A percentile compares a stretch with the other conserved stretches of the same genome.
These are phyloP conservation scores for Ophiobolus disseminans DNA, from an alignment of 2,329 filamentous ascomycete species.

Conservation along the genomic window DNA sequence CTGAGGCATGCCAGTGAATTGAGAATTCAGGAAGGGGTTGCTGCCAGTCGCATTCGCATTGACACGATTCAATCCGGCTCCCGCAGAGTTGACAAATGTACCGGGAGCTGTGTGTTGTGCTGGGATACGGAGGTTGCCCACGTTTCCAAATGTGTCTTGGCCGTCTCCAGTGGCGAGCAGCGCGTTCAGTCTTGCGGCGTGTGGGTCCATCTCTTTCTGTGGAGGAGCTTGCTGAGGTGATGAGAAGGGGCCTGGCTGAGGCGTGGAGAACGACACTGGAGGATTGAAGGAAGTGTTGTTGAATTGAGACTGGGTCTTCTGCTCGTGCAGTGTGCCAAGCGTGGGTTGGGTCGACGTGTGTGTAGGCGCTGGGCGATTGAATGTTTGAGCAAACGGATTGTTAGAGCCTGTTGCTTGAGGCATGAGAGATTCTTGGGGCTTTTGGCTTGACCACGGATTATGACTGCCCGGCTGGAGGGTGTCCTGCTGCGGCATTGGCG, in stretches of 20 bases:
- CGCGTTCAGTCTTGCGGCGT: slow-evolving; percentile 79
- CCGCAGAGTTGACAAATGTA: slow-evolving; percentile 95
- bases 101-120: slow-evolving; percentile 96
- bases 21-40: slow-evolving; percentile 87
- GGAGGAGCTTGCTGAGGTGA: slow-evolving; percentile 21
- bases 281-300: slow-evolving; percentile 60
- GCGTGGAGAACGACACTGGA: slow-evolving; percentile 54
- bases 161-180: slow-evolving; percentile 88
- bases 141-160: slow-evolving; percentile 96
- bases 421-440: slow-evolving; percentile 71
- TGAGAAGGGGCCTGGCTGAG: slow-evolving; percentile 46
- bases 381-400: slow-evolving; percentile 89
- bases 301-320: slow-evolving; percentile 75
- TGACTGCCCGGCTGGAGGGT: slow-evolving; percentile 81
- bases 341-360: slow-evolving; percentile 68
- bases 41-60: slow-evolving; percentile 73
- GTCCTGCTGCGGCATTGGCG: slow-evolving; percentile 63
- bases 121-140: slow-evolving; percentile 93
- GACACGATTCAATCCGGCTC: slow-evolving; percentile 75
- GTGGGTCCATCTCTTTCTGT: slow-evolving; percentile 59
- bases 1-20: slow-evolving; percentile 74
- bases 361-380: slow-evolving; percentile 66
- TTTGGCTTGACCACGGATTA: slow-evolving; percentile 81
- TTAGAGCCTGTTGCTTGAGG: slow-evolving; percentile 94
- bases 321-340: slow-evolving; percentile 79